phyloP scores from a whole-genome alignment of 2,329 filamentous ascomycete species.

The Proliferodiscus dingleyae region DNA sequence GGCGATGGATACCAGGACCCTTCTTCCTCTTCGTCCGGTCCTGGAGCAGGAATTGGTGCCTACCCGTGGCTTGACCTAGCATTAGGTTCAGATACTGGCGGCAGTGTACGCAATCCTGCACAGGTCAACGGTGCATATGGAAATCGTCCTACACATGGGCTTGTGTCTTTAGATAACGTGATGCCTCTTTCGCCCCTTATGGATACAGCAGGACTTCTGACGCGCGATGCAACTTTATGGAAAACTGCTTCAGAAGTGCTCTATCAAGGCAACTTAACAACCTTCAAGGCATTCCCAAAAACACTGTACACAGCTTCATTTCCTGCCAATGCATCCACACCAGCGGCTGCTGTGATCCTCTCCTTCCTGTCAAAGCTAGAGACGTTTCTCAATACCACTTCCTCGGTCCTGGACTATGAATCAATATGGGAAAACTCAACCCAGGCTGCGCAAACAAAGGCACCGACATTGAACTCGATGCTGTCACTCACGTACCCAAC shows the following conservation, averaged over 20 bases:
- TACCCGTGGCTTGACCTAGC: slow-evolving; percentile 47
- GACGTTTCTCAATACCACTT: slow-evolving; percentile 36
- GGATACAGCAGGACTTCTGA: slow-evolving; percentile 43
- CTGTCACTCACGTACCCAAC: slow-evolving; percentile 42
- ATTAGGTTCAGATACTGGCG: slow-evolving; percentile 45
- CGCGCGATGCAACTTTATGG: slow-evolving; percentile 41
- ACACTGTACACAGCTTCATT: slow-evolving; percentile 39
- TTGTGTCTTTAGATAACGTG: slow-evolving; percentile 42
- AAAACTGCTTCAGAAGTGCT: slow-evolving; percentile 39
- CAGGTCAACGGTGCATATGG: slow-evolving; percentile 46
- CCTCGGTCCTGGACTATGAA: slow-evolving; percentile 21
- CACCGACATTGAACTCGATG: slow-evolving; percentile 32
- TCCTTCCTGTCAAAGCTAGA: slow-evolving; percentile 40
- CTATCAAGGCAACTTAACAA: slow-evolving; percentile 42
- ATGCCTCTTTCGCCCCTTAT: slow-evolving; percentile 44
- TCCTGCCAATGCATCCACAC: slow-evolving; percentile 33
- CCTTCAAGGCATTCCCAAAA: slow-evolving; percentile 35
- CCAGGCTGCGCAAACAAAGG: slow-evolving; percentile 28
- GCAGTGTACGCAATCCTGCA: slow-evolving; percentile 44
- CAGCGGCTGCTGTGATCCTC: slow-evolving; percentile 36
- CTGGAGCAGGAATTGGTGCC: slow-evolving; percentile 39
- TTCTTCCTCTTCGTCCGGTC: slow-evolving; percentile 43
- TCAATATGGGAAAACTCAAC: slow-evolving; percentile 18
- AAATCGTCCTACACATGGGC: slow-evolving; percentile 43
- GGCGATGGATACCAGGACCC: slow-evolving; percentile 46